phyloP scores from a whole-genome alignment of 305 asterid genomes.

The Rubia tinctorum region DNA sequence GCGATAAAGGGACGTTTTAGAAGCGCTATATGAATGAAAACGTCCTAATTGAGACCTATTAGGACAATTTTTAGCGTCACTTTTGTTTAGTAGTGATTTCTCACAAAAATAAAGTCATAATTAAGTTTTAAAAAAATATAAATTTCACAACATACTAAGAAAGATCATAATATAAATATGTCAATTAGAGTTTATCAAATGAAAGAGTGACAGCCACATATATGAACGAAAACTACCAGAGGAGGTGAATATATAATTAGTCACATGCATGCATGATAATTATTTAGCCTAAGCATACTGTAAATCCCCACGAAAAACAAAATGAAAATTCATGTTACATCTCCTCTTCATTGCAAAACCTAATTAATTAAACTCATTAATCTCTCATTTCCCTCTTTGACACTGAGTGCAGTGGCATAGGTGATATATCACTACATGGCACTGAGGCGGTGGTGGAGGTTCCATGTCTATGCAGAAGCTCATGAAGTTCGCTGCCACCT shows the following conservation, averaged over 20 bases:
- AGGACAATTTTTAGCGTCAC: too few relatives aligned
- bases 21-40: too few relatives aligned
- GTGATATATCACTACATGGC: slow-evolving; percentile 16
- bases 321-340: neutral
- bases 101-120: too few relatives aligned
- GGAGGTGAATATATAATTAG: slow-evolving; percentile 11
- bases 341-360: slow-evolving; percentile 5
- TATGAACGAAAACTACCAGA: slow-evolving; percentile 8
- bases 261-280: neutral
- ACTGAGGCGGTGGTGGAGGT: slow-evolving; percentile 14
- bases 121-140: too few relatives aligned
- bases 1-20: too few relatives aligned
- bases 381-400: slow-evolving; percentile 9
- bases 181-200: too few relatives aligned
- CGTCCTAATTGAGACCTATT: too few relatives aligned
- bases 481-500: slow-evolving; percentile 24
- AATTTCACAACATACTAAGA: too few relatives aligned
- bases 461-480: slow-evolving; percentile 21
- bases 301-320: neutral
- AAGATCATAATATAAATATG: too few relatives aligned
- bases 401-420: slow-evolving; percentile 21
- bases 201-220: neutral
- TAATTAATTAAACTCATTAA: neutral
- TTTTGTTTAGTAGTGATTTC: too few relatives aligned
- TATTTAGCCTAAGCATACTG: slow-evolving; percentile 8